Conservation (phyloP, 1,139 yeast species). For the Candida anutae region DNA sequence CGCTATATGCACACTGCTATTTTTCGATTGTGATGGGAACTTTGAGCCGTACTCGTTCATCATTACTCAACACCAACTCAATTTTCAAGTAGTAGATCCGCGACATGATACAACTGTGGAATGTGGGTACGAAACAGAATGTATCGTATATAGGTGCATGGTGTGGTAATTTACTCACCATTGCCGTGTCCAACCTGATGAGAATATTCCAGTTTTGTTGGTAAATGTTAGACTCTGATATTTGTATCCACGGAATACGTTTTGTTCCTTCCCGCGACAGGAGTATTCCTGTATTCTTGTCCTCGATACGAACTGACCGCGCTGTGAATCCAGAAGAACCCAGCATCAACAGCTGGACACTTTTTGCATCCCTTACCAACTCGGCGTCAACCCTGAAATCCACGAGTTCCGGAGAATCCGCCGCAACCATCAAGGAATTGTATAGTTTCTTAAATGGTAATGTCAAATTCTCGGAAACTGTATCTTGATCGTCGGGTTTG, state of each 20-base stretch:
- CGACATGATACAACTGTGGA: constrained; percentile 16
- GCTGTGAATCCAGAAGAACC: too few relatives aligned
- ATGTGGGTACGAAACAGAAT: constrained; percentile 16
- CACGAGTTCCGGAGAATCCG: constrained; percentile 18
- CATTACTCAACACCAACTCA: constrained; percentile 11
- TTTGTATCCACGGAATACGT: too few relatives aligned
- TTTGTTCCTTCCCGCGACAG: too few relatives aligned
- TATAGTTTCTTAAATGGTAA: constrained; percentile 15
- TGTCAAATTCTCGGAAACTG: constrained; percentile 16
- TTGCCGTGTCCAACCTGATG: constrained; percentile 6
- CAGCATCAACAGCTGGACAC: constrained; percentile 20
- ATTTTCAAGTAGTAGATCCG: constrained; percentile 16
- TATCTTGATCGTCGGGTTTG: constrained; percentile 16
- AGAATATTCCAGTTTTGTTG: too few relatives aligned
- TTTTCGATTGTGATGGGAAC: constrained; percentile 13
- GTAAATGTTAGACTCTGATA: too few relatives aligned
- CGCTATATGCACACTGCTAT: too few relatives aligned
- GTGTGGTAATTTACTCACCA: too few relatives aligned
- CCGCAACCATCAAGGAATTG: constrained; percentile 14
- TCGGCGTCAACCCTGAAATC: constrained; percentile 22
- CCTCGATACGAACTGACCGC: too few relatives aligned
- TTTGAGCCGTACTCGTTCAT: constrained; percentile 12
- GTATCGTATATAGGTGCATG: constrained; percentile 10
- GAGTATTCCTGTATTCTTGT: too few relatives aligned
- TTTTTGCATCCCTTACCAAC: constrained; percentile 24